These are phyloP conservation scores for Microdochium paspali DNA, from an alignment of 2,329 filamentous ascomycete genomes.

Conservation along the genomic window DNA sequence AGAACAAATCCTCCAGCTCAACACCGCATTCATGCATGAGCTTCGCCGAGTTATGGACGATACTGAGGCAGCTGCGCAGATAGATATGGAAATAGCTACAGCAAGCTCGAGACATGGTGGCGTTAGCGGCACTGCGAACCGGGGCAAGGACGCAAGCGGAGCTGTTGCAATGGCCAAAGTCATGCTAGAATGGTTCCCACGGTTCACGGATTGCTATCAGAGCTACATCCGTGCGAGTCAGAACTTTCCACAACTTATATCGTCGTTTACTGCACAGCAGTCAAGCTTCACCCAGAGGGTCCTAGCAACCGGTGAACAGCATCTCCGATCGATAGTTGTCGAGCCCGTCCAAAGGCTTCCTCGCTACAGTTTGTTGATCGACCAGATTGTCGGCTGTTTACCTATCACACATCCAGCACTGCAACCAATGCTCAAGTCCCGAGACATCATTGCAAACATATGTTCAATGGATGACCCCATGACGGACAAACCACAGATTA, in stretches of 20 bases:
- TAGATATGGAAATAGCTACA: slow-evolving; percentile 59
- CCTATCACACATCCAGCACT: slow-evolving; percentile 81
- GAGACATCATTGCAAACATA: slow-evolving; percentile 92
- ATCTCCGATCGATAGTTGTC: slow-evolving; percentile 82
- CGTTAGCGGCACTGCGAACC: slow-evolving; percentile 30
- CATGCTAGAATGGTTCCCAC: slow-evolving; percentile 85
- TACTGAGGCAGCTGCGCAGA: slow-evolving; percentile 70
- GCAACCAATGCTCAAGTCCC: slow-evolving; percentile 72
- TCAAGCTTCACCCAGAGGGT: slow-evolving; percentile 77
- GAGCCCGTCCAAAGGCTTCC: slow-evolving; percentile 93
- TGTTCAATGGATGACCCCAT: slow-evolving; percentile 76
- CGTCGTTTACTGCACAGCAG: slow-evolving; percentile 66
- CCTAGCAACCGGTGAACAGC: slow-evolving; percentile 79
- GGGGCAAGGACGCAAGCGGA: slow-evolving; percentile 64
- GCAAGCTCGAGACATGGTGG: slow-evolving; percentile 31
- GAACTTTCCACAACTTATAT: slow-evolving; percentile 74
- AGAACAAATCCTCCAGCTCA: slow-evolving; percentile 71
- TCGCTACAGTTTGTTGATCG: slow-evolving; percentile 90
- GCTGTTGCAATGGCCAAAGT: slow-evolving; percentile 69
- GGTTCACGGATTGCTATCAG: slow-evolving; percentile 83
- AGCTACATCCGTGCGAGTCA: slow-evolving; percentile 90
- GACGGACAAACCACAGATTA: slow-evolving; percentile 63
- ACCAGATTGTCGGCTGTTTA: slow-evolving; percentile 82
- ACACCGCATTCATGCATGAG: slow-evolving; percentile 69
- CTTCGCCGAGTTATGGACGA: slow-evolving; percentile 70